These are phyloP conservation scores for Phytophthora fragariae DNA, from an alignment of 352 stramenopile species.

Conservation along the genomic window DNA sequence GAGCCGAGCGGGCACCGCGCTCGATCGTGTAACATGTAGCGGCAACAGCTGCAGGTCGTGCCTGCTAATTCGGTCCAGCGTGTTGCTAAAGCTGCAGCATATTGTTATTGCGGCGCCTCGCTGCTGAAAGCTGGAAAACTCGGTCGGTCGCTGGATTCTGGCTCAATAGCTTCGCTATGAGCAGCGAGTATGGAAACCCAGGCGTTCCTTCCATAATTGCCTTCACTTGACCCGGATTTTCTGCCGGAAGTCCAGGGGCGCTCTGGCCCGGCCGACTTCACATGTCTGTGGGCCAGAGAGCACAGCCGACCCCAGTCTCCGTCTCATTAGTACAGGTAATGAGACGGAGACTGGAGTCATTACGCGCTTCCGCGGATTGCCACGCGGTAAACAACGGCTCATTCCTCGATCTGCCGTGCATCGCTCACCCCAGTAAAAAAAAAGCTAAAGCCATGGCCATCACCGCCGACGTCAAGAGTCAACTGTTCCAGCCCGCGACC, in stretches of 20 bases:
- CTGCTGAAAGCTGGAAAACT: not conserved
- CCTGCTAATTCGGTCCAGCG: conserved; percentile 38
- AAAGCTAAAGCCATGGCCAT: conserved; percentile 41
- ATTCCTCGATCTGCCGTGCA: conserved; percentile 38
- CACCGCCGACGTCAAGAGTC: conserved; percentile 56
- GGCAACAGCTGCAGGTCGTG: conserved; percentile 7
- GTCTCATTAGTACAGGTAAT: too few relatives aligned
- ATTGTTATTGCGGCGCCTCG: conserved; percentile 29
- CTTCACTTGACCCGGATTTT: conserved; percentile 38
- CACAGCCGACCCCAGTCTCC: conserved; percentile 12
- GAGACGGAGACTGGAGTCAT: too few relatives aligned
- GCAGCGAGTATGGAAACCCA: not conserved
- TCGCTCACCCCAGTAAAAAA: conserved; percentile 8
- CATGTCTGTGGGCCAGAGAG: conserved; percentile 33
- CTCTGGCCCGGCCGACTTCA: conserved; percentile 17
- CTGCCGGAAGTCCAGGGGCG: conserved; percentile 19
- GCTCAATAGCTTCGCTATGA: conserved; percentile 25
- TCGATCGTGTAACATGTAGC: conserved; percentile 9
- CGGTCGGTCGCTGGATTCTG: conserved; percentile 28
- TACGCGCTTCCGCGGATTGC: conserved; percentile 11
- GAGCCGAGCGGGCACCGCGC: conserved; percentile 7
- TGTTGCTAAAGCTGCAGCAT: conserved; percentile 13
- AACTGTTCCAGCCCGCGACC: conserved; percentile 42
- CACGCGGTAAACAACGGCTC: conserved; percentile 21
- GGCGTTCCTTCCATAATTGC: not conserved